A percentile compares a stretch with the other conserved stretches of the same genome.
These are phyloP conservation scores for Solanum dulcamara DNA, from an alignment of 257 asterid genomes.

Conservation along the genomic window DNA sequence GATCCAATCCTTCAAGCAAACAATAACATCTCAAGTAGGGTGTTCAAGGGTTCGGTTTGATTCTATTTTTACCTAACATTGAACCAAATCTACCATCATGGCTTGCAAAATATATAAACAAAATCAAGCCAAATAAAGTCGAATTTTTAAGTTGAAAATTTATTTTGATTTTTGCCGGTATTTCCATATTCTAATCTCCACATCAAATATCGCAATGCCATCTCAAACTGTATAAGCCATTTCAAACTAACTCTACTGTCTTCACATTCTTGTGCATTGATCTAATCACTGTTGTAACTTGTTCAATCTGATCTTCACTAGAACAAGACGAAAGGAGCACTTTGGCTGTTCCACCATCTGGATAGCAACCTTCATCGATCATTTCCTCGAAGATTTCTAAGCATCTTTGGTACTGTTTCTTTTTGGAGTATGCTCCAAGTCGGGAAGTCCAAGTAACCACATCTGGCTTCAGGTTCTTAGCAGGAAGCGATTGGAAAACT, in stretches of 20 bases:
- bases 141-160: background rate
- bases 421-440: slow-evolving; percentile 67
- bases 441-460: slow-evolving; percentile 74
- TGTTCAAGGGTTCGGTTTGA: background rate
- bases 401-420: slow-evolving; percentile 56
- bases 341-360: slow-evolving; percentile 83
- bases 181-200: background rate
- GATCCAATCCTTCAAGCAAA: too few species aligned
- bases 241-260: slow-evolving; percentile 10
- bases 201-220: background rate
- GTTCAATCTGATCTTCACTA: slow-evolving; percentile 59
- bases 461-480: slow-evolving; percentile 48
- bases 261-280: slow-evolving; percentile 38
- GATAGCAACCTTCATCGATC: slow-evolving; percentile 72
- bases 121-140: background rate
- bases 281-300: slow-evolving; percentile 57
- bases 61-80: background rate
- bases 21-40: too few species aligned
- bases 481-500: slow-evolving; percentile 29
- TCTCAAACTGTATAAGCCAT: background rate
- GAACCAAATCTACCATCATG: background rate
- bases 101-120: background rate
- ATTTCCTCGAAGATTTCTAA: slow-evolving; percentile 70
- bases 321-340: slow-evolving; percentile 68
- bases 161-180: background rate